phyloP scores from a whole-genome alignment of 1,284 basidiomycete genomes.

The Cryptococcus sp. region DNA sequence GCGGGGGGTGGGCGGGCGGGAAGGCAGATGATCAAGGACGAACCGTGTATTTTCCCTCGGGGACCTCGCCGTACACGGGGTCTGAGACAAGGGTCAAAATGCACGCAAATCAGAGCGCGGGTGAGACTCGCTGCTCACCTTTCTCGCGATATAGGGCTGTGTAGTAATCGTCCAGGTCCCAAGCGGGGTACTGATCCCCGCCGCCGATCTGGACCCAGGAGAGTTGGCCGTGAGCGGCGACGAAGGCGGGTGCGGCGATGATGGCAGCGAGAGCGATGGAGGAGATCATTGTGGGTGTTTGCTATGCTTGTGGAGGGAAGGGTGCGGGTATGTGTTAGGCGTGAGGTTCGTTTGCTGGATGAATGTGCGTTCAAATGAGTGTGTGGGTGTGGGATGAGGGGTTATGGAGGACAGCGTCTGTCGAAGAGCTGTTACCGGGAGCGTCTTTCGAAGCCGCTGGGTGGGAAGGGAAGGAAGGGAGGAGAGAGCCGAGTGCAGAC shows the following conservation, averaged over 20 bases:
- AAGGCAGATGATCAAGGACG: background rate
- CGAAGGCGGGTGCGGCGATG: background rate
- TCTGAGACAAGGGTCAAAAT: background rate
- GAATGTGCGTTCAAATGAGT: too few relatives aligned
- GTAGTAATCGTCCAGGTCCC: conserved; percentile 2
- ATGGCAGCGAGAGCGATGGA: background rate
- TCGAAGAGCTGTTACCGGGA: too few relatives aligned
- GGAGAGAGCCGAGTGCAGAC: too few relatives aligned
- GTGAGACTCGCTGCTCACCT: background rate
- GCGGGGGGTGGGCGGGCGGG: too few relatives aligned
- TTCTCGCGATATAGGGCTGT: background rate
- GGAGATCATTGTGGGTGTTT: background rate
- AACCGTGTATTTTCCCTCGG: background rate
- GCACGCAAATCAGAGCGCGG: too few relatives aligned
- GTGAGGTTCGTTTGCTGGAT: too few relatives aligned
- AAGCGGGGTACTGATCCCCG: conserved; percentile 1
- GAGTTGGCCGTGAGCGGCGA: conserved; percentile 5
- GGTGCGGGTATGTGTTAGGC: too few relatives aligned
- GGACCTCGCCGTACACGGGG: background rate
- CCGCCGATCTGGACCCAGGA: background rate
- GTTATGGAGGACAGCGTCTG: too few relatives aligned
- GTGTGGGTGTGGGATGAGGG: too few relatives aligned
- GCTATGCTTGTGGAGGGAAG: too few relatives aligned
- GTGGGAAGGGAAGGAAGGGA: too few relatives aligned
- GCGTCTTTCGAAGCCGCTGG: too few relatives aligned